These are phyloP conservation scores for Kodamaea restingae DNA, from an alignment of 805 yeast species.

Conservation along the genomic window DNA sequence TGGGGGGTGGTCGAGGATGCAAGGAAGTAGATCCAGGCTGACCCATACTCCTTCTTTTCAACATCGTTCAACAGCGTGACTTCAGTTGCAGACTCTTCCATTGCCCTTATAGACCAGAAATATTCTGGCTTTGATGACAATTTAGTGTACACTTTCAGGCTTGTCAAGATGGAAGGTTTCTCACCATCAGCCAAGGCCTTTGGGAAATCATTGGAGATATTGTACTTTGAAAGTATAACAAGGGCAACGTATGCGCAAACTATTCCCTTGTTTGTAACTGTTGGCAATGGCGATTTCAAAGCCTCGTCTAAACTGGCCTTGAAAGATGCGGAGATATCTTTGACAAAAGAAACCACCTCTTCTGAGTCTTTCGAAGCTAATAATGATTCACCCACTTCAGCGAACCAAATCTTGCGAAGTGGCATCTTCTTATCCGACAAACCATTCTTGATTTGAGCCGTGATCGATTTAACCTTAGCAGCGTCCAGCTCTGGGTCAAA, in stretches of 20 bases:
- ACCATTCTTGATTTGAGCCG: conserved; percentile 49
- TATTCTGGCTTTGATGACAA: conserved; percentile 43
- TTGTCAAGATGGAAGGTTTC: conserved; percentile 47
- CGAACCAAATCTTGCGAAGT: conserved; percentile 65
- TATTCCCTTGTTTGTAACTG: conserved; percentile 49
- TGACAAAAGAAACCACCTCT: conserved; percentile 4
- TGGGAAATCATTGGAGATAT: conserved; percentile 9
- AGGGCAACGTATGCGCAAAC: conserved; percentile 52
- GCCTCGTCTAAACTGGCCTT: conserved; percentile 39
- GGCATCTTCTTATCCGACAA: conserved; percentile 59
- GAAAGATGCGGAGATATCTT: conserved; percentile 21
- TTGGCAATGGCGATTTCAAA: conserved; percentile 48
- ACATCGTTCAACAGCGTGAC: conserved; percentile 14
- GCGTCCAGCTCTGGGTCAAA: conserved; percentile 11
- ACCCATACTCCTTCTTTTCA: conserved; percentile 32
- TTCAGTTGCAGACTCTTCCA: conserved; percentile 28
- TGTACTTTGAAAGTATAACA: conserved; percentile 18
- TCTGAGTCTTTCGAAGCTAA: conserved; percentile 5
- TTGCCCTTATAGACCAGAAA: conserved; percentile 49
- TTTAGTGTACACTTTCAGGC: conserved; percentile 48
- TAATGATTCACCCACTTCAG: conserved; percentile 41
- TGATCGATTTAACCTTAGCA: conserved; percentile 13
- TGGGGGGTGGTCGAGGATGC: conserved; percentile 39
- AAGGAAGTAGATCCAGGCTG: conserved; percentile 46
- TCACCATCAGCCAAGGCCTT: conserved; percentile 28